Evolutionary conservation across 2,329 filamentous ascomycete species (phyloP), one percentile per base, ranked within the genome.

Genomic region (Cercospora berteroae): DNA sequence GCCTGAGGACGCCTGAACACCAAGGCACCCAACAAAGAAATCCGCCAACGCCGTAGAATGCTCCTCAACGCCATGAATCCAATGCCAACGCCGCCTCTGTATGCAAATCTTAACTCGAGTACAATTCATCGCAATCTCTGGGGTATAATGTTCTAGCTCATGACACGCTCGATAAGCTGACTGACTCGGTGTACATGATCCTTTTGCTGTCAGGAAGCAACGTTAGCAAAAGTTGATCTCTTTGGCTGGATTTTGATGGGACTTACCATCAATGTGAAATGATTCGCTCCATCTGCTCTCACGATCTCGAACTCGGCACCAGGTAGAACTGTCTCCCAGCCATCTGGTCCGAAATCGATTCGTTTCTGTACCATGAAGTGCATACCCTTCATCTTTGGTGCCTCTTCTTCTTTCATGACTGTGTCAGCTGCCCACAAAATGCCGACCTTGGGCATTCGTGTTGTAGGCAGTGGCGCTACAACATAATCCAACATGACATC

Each of bases 401-500:
- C 82, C 56, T 80, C 77, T 1, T 81, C 80, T 64, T 84, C 82
- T 58, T 77, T 77, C 67, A 81, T 83, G 3, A 84, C 81, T 36
- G 82, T 82, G 52, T 83, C 80, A 55, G 79, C 79, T 1, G 83
- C 83, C 81, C 82, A 84, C 65, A 85, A 76, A 56, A 83, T 71
- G 64, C 79, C 78, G 3, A 81, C 80, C 65, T 80, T 79, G 0
- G 81, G 82, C 16, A 80, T 75, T 55, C 78, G 29, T 8, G 33
- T 86, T 2, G 69, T 76, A 66, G 65, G 74, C 23, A 65, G 18
- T 2, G 63, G 63, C 6, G 25, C n/a, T 18, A 68, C 75, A 42
- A 75, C 74, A 72, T 85, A 85, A 31, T 78, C 79, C 58, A 82
- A 80, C 57, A 85, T 75, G 0, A 80, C 77, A 64, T 82, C 79